These are phyloP conservation scores for Pseudogymnoascus sp. DNA, from an alignment of 2,329 filamentous ascomycete genomes.

Conservation along the genomic window DNA sequence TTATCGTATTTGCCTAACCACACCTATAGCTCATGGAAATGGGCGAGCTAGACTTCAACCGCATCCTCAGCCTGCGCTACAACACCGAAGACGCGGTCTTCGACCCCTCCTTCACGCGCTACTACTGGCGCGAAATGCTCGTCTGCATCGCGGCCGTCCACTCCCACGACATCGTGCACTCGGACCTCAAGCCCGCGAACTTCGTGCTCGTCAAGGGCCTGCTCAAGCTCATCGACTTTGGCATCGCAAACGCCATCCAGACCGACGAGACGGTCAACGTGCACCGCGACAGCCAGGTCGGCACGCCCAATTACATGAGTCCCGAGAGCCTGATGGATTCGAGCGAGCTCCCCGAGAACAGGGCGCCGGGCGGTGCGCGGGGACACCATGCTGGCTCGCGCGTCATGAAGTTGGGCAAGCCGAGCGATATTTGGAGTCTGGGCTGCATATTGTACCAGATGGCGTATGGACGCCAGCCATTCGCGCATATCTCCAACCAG, in stretches of 20 bases:
- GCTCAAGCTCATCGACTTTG: conserved; percentile 95
- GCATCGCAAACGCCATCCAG: conserved; percentile 95
- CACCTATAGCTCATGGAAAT: conserved; percentile 79
- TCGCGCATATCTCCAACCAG: conserved; percentile 82
- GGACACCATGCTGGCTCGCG: conserved; percentile 46
- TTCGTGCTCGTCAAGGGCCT: conserved; percentile 87
- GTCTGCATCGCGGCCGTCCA: conserved; percentile 90
- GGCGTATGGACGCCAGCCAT: conserved; percentile 94
- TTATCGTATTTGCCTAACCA: background rate
- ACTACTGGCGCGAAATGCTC: conserved; percentile 99
- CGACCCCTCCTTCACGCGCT: conserved; percentile 87
- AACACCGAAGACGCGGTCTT: conserved; percentile 68
- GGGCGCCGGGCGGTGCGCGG: conserved; percentile 23
- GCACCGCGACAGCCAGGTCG: conserved; percentile 89
- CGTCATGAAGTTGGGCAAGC: conserved; percentile 92
- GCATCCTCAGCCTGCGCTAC: conserved; percentile 67
- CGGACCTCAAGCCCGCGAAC: conserved; percentile 93
- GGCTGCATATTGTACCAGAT: conserved; percentile 97
- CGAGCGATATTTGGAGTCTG: conserved; percentile 91
- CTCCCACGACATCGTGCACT: conserved; percentile 86
- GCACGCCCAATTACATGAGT: conserved; percentile 98
- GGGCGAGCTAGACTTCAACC: conserved; percentile 87
- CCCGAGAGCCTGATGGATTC: conserved; percentile 88
- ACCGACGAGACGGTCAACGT: conserved; percentile 95
- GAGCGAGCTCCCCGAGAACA: conserved; percentile 51